Evolutionary conservation across 768 basidiomycete species (phyloP).

Genomic region (Mrakia gelida): DNA sequence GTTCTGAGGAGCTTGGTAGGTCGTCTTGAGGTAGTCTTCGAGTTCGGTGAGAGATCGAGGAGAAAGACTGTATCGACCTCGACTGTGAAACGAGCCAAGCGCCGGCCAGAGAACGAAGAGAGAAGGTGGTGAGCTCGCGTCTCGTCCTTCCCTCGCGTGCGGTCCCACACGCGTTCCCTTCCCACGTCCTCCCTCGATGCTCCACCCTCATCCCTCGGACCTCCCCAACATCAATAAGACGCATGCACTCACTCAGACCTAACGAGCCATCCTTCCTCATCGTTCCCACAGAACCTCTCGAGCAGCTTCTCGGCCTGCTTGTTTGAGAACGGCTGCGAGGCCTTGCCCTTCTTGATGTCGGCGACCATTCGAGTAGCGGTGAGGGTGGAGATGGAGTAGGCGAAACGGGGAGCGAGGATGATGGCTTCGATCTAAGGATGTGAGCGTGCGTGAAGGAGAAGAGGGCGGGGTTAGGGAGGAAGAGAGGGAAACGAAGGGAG

Average conservation of each 20-base stretch:
- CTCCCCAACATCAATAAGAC: slow-evolving; percentile 39
- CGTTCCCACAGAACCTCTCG: slow-evolving; percentile 74
- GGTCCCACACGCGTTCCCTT: neutral
- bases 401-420: slow-evolving; percentile 68
- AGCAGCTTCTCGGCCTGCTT: slow-evolving; percentile 67
- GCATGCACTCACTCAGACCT: slow-evolving; percentile 73
- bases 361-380: slow-evolving; percentile 69
- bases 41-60: slow-evolving; percentile 72
- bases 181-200: neutral
- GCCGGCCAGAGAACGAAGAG: neutral
- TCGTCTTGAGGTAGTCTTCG: slow-evolving; percentile 63
- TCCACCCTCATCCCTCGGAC: neutral
- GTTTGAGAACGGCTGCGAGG: slow-evolving; percentile 59
- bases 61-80: slow-evolving; percentile 71
- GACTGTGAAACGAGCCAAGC: slow-evolving; percentile 29
- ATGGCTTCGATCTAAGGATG: slow-evolving; percentile 71
- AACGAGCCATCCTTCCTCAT: slow-evolving; percentile 38
- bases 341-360: slow-evolving; percentile 50
- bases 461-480: neutral
- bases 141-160: neutral
- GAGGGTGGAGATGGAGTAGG: slow-evolving; percentile 71
- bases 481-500: neutral
- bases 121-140: neutral
- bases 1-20: slow-evolving; percentile 54
- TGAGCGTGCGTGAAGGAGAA: neutral